A percentile compares a stretch with the other conserved stretches of the same genome.
These are phyloP conservation scores for Fallopia convolvulus DNA, from an alignment of 148 eudicot genomes.

Conservation along the genomic window DNA sequence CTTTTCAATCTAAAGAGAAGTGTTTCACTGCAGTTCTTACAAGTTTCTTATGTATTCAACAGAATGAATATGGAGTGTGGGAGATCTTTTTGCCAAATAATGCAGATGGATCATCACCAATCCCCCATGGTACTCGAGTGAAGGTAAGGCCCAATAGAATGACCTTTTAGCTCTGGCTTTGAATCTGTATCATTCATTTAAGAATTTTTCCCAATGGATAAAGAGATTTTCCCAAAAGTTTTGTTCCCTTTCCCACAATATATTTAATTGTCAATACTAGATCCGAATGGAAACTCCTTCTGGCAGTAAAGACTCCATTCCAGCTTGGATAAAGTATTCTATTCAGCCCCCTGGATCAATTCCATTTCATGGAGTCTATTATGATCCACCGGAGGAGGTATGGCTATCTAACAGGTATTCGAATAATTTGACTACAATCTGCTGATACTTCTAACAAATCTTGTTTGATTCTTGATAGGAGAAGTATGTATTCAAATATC, in stretches of 20 bases:
- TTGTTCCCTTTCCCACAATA: not conserved
- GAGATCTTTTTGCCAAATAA: slow-evolving; percentile 97
- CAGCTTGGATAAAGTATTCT: slow-evolving; percentile 97
- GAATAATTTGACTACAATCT: not conserved
- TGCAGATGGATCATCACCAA: slow-evolving; percentile 90
- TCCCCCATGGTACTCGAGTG: slow-evolving; percentile 96
- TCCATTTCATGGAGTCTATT: slow-evolving; percentile 90
- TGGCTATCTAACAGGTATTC: slow-evolving; percentile 5
- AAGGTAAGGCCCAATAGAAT: slow-evolving; percentile 44
- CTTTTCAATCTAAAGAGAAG: not conserved
- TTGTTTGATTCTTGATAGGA: slow-evolving; percentile 44
- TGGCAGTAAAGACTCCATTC: slow-evolving; percentile 93
- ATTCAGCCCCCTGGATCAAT: slow-evolving; percentile 90
- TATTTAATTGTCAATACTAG: slow-evolving; percentile 23
- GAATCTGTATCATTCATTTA: not conserved
- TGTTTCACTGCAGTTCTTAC: not conserved
- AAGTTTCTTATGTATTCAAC: slow-evolving; percentile 16
- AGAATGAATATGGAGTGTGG: slow-evolving; percentile 98
- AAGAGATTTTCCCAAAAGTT: not conserved
- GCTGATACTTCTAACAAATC: not conserved
- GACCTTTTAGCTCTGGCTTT: not conserved
- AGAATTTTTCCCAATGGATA: not conserved
- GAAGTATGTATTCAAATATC: slow-evolving; percentile 73
- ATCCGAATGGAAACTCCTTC: slow-evolving; percentile 98
- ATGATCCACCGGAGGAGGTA: slow-evolving; percentile 99